These are phyloP conservation scores for Trametes coccinea DNA, from an alignment of 768 basidiomycete species.

Conservation along the genomic window DNA sequence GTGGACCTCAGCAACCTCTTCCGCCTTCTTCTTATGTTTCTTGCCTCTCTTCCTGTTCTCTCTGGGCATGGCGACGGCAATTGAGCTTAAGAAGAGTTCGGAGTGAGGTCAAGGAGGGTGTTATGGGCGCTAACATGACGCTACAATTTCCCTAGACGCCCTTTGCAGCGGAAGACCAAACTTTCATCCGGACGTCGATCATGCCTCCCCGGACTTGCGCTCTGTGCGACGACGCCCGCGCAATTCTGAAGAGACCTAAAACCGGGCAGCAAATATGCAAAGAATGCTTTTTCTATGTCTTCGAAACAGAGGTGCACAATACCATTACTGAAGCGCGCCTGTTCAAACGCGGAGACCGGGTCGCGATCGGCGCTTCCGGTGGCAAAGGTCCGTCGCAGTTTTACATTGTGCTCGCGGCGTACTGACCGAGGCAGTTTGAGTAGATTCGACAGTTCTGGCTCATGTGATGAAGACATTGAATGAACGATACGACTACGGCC, in stretches of 20 bases:
- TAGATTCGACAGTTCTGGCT: constrained; percentile 97
- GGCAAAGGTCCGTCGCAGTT: constrained; percentile 75
- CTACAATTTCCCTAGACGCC: constrained; percentile 13
- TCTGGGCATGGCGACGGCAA: constrained; percentile 55
- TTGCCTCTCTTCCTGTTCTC: constrained; percentile 78
- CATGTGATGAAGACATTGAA: constrained; percentile 96
- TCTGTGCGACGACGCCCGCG: constrained; percentile 71
- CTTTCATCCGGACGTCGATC: constrained; percentile 17
- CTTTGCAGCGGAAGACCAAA: constrained; percentile 3
- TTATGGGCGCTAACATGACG: constrained; percentile 3
- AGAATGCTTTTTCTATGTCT: constrained; percentile 94
- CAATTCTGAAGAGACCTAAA: constrained; percentile 93
- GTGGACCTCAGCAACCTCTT: constrained; percentile 29
- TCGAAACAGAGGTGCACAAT: constrained; percentile 97
- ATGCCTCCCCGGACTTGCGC: constrained; percentile 86
- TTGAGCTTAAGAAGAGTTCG: neutral
- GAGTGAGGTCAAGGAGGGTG: neutral
- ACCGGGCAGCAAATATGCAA: constrained; percentile 97
- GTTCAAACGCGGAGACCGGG: constrained; percentile 86
- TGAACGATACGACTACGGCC: constrained; percentile 88
- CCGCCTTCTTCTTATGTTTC: constrained; percentile 59
- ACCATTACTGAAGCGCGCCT: constrained; percentile 83
- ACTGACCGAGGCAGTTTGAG: neutral
- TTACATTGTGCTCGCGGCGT: neutral
- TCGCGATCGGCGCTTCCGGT: constrained; percentile 97